Conservation (phyloP, 805 yeast genomes). For the Ogataea zsoltii region DNA sequence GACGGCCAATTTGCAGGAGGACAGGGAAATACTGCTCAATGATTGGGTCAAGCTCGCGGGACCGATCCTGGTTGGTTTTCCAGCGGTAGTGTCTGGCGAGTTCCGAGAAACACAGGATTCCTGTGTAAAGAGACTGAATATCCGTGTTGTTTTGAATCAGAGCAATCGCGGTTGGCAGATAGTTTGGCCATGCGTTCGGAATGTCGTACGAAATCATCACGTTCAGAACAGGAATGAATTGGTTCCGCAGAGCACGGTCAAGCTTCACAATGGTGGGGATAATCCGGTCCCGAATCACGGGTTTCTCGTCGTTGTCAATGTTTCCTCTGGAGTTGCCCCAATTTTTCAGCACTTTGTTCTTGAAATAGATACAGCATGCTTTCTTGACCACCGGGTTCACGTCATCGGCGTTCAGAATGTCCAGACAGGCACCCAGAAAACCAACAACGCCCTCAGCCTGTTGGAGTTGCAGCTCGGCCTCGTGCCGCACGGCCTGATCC, state of each 20-base stretch:
- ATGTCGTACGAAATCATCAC: conserved; percentile 47
- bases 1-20: conserved; percentile 64
- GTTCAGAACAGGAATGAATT: conserved; percentile 53
- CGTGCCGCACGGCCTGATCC: conserved; percentile 56
- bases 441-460: conserved; percentile 63
- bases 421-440: conserved; percentile 80
- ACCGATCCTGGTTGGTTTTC: conserved; percentile 59
- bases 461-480: conserved; percentile 69
- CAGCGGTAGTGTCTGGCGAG: conserved; percentile 76
- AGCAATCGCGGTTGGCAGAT: conserved; percentile 48
- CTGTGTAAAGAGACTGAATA: conserved; percentile 52
- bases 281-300: conserved; percentile 66
- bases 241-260: conserved; percentile 45
- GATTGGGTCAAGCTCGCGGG: conserved; percentile 54
- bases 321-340: conserved; percentile 50
- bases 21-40: conserved; percentile 67
- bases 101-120: conserved; percentile 74
- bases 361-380: conserved; percentile 86
- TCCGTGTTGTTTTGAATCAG: conserved; percentile 48
- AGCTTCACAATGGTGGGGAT: conserved; percentile 58
- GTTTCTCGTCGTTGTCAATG: conserved; percentile 75
- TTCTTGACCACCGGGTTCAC: conserved; percentile 59
- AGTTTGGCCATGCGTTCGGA: conserved; percentile 52
- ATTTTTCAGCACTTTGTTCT: conserved; percentile 65
- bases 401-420: conserved; percentile 58